Evolutionary conservation across 2,329 filamentous ascomycete genomes (phyloP).

Genomic region (Drechslerella dactyloides): DNA sequence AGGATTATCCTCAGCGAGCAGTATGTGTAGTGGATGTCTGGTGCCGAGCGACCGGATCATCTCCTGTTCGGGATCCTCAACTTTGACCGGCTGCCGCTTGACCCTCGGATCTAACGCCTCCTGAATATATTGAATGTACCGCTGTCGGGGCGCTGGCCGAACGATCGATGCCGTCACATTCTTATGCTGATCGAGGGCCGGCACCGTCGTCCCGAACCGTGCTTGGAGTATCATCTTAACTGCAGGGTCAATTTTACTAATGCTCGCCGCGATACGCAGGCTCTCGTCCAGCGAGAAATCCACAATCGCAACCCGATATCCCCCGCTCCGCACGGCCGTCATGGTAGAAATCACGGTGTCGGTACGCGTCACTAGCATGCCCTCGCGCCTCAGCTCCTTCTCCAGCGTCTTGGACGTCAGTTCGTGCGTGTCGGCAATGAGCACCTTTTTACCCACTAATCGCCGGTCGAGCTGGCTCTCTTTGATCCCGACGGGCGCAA

Average conservation of each 20-base stretch:
- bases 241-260: constrained; percentile 53
- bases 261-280: constrained; percentile 51
- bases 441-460: constrained; percentile 53
- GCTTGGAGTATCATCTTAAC: constrained; percentile 55
- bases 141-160: constrained; percentile 53
- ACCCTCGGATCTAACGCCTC: constrained; percentile 53
- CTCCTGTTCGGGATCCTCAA: constrained; percentile 53
- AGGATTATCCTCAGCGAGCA: constrained; percentile 94
- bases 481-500: constrained; percentile 53
- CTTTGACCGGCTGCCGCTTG: constrained; percentile 50
- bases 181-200: constrained; percentile 51
- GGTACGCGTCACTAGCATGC: constrained; percentile 52
- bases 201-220: constrained; percentile 54
- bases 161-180: constrained; percentile 54
- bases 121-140: constrained; percentile 54
- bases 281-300: constrained; percentile 55
- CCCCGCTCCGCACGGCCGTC: constrained; percentile 50
- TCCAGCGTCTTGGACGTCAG: constrained; percentile 55
- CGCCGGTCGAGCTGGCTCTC: constrained; percentile 53
- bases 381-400: constrained; percentile 54
- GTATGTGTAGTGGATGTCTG: constrained; percentile 75
- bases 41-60: constrained; percentile 54
- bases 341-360: constrained; percentile 52
- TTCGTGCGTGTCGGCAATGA: constrained; percentile 55
- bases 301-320: constrained; percentile 53